Conservation (phyloP, 2,329 filamentous ascomycete genomes). For the Aspergillus aculeatinus region DNA sequence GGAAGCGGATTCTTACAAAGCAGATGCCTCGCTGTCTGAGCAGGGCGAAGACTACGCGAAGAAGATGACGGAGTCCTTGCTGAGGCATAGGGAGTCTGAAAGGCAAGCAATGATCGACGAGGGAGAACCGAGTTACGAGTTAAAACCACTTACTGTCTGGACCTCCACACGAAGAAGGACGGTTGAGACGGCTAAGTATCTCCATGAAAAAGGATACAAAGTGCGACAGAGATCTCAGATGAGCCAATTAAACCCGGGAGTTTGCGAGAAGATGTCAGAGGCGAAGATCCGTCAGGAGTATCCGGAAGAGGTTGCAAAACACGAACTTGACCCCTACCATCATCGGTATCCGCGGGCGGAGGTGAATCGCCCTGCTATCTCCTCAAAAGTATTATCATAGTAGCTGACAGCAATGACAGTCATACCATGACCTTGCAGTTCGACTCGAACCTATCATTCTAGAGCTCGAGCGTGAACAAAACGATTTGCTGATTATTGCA, state of each 20-base stretch:
- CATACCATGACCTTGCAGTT: slow-evolving; percentile 97
- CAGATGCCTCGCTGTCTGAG: slow-evolving; percentile 78
- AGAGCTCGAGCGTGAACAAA: slow-evolving; percentile 93
- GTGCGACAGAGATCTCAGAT: slow-evolving; percentile 92
- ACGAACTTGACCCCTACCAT: slow-evolving; percentile 93
- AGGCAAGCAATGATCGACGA: slow-evolving; percentile 66
- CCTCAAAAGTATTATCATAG: neutral
- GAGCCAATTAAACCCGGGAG: slow-evolving; percentile 94
- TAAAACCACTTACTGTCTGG: slow-evolving; percentile 87
- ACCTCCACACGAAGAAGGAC: slow-evolving; percentile 89
- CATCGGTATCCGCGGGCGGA: slow-evolving; percentile 94
- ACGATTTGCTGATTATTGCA: slow-evolving; percentile 95
- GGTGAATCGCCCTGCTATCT: slow-evolving; percentile 49
- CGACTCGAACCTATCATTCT: slow-evolving; percentile 96
- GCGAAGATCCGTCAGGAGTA: slow-evolving; percentile 75
- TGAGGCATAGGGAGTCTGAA: slow-evolving; percentile 82
- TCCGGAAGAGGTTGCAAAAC: slow-evolving; percentile 87
- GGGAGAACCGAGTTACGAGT: slow-evolving; percentile 65
- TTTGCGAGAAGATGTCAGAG: slow-evolving; percentile 92
- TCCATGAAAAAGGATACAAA: slow-evolving; percentile 78
- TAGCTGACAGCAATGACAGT: slow-evolving; percentile 53
- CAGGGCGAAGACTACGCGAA: slow-evolving; percentile 77
- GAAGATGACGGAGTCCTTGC: slow-evolving; percentile 80
- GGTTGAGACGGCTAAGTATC: slow-evolving; percentile 80
- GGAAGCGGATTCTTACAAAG: slow-evolving; percentile 90